phyloP scores from a whole-genome alignment of 352 stramenopile species.

The Elongisporangium undulatum region DNA sequence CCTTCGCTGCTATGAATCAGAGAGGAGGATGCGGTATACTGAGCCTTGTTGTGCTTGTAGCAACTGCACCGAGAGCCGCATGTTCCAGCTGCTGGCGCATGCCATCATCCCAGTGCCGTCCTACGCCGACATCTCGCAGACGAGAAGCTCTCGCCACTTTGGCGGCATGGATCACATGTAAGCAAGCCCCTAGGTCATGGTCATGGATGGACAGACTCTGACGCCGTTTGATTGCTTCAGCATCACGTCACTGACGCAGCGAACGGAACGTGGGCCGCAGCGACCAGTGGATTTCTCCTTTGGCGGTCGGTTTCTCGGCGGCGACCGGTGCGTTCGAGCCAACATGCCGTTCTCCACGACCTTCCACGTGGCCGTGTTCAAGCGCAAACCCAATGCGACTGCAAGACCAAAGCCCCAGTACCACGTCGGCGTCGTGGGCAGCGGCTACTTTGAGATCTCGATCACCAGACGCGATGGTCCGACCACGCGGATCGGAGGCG shows the following conservation, averaged over 20 bases:
- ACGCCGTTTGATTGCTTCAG: constrained; percentile 8
- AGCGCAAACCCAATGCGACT: constrained; percentile 2
- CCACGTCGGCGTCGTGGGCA: constrained; percentile 43
- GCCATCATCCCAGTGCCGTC: constrained; percentile 58
- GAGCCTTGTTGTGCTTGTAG: constrained; percentile 8
- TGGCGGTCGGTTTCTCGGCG: constrained; percentile 36
- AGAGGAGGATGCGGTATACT: background rate
- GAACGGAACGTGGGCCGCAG: constrained; percentile 5
- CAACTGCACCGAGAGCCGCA: constrained; percentile 46
- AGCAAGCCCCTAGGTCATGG: too few relatives aligned
- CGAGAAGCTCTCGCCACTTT: constrained; percentile 29
- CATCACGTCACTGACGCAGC: constrained; percentile 27
- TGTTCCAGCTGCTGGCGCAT: constrained; percentile 71
- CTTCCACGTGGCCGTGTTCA: constrained; percentile 58
- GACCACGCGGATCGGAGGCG: constrained; percentile 7
- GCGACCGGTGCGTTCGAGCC: constrained; percentile 59
- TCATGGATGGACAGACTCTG: too few relatives aligned
- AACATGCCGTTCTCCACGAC: constrained; percentile 63
- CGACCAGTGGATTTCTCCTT: constrained; percentile 49
- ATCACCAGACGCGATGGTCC: constrained; percentile 24
- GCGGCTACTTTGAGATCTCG: constrained; percentile 77
- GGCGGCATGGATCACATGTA: constrained; percentile 46
- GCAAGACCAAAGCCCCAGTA: constrained; percentile 11
- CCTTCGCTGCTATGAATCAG: background rate
- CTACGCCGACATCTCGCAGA: constrained; percentile 49